These are phyloP conservation scores for Trichophyton rubrum DNA, from an alignment of 2,329 filamentous ascomycete species.

Conservation along the genomic window DNA sequence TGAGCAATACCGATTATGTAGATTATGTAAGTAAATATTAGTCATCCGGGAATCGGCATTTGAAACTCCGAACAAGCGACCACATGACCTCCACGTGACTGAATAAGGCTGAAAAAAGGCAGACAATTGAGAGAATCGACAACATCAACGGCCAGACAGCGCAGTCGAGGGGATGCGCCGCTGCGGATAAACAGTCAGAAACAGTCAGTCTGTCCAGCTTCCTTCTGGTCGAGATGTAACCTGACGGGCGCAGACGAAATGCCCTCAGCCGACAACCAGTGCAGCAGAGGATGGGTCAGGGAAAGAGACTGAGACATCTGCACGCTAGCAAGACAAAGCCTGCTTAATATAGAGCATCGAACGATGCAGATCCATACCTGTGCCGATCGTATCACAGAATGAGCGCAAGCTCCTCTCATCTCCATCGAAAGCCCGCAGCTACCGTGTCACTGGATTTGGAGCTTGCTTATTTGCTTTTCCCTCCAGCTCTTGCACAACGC, in stretches of 20 bases:
- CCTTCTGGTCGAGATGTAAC: neutral
- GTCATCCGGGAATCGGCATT: neutral
- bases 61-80: neutral
- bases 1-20: no score
- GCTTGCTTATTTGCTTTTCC: neutral
- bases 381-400: neutral
- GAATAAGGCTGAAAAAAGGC: neutral
- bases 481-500: neutral
- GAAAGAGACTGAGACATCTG: neutral
- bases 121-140: no score
- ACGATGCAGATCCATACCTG: neutral
- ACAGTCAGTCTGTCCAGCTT: neutral
- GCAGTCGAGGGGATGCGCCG: neutral
- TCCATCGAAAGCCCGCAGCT: neutral
- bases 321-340: neutral
- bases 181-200: no score
- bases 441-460: constrained; percentile 1
- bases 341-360: neutral
- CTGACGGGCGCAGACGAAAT: neutral
- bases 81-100: neutral
- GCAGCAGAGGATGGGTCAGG: neutral
- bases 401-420: neutral
- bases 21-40: neutral
- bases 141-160: no score
- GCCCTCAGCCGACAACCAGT: neutral